These are phyloP conservation scores for Echeveria elegans DNA, from an alignment of 164 flowering plant genomes.

Conservation along the genomic window DNA sequence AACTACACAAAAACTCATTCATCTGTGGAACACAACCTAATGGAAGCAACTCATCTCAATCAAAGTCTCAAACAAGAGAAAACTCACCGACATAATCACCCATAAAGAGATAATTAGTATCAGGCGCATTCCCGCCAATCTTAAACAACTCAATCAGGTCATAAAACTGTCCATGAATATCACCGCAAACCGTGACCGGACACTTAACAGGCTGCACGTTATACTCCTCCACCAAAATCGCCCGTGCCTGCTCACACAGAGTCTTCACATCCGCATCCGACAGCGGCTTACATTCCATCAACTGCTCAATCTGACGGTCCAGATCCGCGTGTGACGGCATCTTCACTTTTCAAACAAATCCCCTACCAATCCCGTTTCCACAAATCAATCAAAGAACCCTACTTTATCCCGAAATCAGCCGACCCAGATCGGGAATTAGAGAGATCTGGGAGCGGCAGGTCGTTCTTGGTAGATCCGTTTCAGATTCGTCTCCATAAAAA, in stretches of 20 bases:
- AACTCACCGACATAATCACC: constrained; percentile 86
- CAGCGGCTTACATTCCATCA: constrained; percentile 81
- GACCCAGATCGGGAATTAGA: background rate
- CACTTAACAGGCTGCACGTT: constrained; percentile 76
- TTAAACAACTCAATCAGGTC: constrained; percentile 65
- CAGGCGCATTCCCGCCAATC: constrained; percentile 72
- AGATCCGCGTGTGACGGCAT: constrained; percentile 83
- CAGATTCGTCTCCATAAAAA: background rate
- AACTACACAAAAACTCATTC: background rate
- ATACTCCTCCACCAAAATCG: constrained; percentile 83
- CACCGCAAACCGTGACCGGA: constrained; percentile 67
- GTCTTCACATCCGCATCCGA: constrained; percentile 71
- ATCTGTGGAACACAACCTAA: too few species aligned
- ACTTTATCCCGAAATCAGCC: background rate
- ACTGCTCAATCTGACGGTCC: constrained; percentile 79
- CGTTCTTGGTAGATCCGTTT: background rate
- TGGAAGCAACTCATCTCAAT: background rate
- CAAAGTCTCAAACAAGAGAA: background rate
- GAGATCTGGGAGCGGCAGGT: background rate
- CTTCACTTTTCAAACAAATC: constrained; percentile 7
- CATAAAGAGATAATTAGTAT: constrained; percentile 88
- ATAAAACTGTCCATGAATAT: constrained; percentile 70
- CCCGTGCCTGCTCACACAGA: constrained; percentile 72
- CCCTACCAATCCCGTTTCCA: background rate
- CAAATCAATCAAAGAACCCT: background rate